A percentile compares a stretch with the other conserved stretches of the same genome.
Evolutionary conservation across 2,329 filamentous ascomycete species (phyloP).

Genomic region (Sarocladium kiliense): DNA sequence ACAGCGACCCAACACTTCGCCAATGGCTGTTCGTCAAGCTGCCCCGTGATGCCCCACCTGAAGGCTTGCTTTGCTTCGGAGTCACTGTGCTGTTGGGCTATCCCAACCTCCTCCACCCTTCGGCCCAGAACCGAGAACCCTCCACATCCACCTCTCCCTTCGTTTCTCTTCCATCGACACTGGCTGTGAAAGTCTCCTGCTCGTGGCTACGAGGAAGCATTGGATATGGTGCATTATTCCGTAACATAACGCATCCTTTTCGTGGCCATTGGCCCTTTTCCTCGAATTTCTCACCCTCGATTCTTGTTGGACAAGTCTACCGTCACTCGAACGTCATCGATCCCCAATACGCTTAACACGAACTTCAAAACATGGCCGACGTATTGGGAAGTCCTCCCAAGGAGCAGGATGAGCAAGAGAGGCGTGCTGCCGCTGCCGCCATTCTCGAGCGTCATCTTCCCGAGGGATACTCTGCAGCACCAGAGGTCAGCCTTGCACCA

Average conservation of each 20-base stretch:
- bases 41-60: slow-evolving; percentile 2
- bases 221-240: not conserved
- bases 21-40: not conserved
- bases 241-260: not conserved
- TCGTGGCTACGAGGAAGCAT: not conserved
- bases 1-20: not conserved
- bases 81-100: not conserved
- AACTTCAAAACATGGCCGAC: slow-evolving; percentile 20
- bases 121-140: not conserved
- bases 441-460: slow-evolving; percentile 32
- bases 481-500: slow-evolving; percentile 26
- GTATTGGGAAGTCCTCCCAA: slow-evolving; percentile 18
- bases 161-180: not conserved
- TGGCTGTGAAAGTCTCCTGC: not conserved
- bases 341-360: not conserved
- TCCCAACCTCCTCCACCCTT: not conserved
- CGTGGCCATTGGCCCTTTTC: not conserved
- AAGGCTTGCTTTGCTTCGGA: not conserved
- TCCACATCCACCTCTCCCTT: not conserved
- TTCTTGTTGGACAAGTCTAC: not conserved
- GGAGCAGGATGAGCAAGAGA: slow-evolving; percentile 21
- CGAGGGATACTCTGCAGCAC: slow-evolving; percentile 33
- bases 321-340: slow-evolving; percentile 1
- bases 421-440: slow-evolving; percentile 28
- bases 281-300: not conserved